These are phyloP conservation scores for Monosporozyma aquatica DNA, from an alignment of 805 yeast genomes.

Conservation along the genomic window DNA sequence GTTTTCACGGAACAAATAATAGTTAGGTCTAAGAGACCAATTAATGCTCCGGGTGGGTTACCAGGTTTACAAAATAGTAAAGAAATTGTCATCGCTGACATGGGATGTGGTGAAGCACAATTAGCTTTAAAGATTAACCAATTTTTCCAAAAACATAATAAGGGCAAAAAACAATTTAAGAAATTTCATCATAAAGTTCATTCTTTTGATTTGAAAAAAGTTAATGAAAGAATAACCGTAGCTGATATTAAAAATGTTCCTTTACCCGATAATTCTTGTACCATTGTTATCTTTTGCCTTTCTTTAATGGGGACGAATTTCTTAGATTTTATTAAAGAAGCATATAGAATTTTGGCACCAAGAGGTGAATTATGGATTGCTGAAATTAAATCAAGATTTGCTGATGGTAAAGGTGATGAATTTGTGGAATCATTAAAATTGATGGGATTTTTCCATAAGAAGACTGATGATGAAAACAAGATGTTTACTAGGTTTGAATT, in stretches of 20 bases:
- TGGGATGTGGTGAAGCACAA: conserved; percentile 99
- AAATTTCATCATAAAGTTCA: conserved; percentile 56
- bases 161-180: conserved; percentile 24
- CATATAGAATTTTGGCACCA: conserved; percentile 76
- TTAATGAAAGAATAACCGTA: conserved; percentile 87
- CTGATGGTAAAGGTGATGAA: conserved; percentile 66
- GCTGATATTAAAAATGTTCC: conserved; percentile 94
- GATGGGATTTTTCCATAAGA: conserved; percentile 78
- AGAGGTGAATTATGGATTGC: conserved; percentile 96
- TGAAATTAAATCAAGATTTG: conserved; percentile 87
- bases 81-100: conserved; percentile 80
- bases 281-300: conserved; percentile 85
- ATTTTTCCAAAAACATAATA: conserved; percentile 30
- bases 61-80: conserved; percentile 52
- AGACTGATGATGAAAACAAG: conserved; percentile 77
- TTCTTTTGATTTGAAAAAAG: conserved; percentile 84
- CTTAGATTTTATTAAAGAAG: conserved; percentile 84
- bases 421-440: conserved; percentile 71
- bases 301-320: conserved; percentile 97
- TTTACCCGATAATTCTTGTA: conserved; percentile 63
- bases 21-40: conserved; percentile 48
- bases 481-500: conserved; percentile 95
- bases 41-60: conserved; percentile 92
- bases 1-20: conserved; percentile 69
- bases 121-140: conserved; percentile 58